phyloP scores from a whole-genome alignment of 2,329 filamentous ascomycete species.

The Dactylellina sp. region DNA sequence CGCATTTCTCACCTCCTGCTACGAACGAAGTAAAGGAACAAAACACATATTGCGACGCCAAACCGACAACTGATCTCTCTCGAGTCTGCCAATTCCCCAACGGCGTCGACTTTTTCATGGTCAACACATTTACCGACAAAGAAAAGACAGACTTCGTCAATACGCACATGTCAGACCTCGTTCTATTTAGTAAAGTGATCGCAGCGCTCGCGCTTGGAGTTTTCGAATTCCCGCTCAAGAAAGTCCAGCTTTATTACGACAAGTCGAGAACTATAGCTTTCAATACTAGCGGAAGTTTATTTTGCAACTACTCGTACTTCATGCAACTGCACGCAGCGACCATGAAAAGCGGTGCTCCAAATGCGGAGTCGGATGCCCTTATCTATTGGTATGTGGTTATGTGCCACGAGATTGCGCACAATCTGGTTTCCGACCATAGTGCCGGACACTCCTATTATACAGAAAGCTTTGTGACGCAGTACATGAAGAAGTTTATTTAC shows the following conservation, averaged over 20 bases:
- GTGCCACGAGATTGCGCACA: slow-evolving; percentile 95
- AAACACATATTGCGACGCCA: slow-evolving; percentile 81
- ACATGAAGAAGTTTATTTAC: slow-evolving; percentile 40
- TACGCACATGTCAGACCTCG: slow-evolving; percentile 72
- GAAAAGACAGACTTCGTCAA: slow-evolving; percentile 72
- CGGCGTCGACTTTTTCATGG: slow-evolving; percentile 49
- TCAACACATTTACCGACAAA: slow-evolving; percentile 50
- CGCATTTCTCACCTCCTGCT: slow-evolving; percentile 78
- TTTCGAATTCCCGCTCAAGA: slow-evolving; percentile 76
- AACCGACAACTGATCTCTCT: slow-evolving; percentile 40
- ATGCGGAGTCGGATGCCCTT: slow-evolving; percentile 73
- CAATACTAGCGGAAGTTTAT: slow-evolving; percentile 86
- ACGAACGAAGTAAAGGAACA: slow-evolving; percentile 82
- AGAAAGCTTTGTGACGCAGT: slow-evolving; percentile 54
- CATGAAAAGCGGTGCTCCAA: slow-evolving; percentile 63
- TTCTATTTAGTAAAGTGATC: slow-evolving; percentile 76
- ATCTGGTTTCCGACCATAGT: slow-evolving; percentile 73
- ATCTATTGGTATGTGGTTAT: slow-evolving; percentile 96
- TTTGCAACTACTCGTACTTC: slow-evolving; percentile 78
- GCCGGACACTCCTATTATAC: slow-evolving; percentile 56
- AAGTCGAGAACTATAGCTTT: slow-evolving; percentile 88
- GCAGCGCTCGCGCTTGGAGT: slow-evolving; percentile 74
- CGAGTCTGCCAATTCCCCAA: slow-evolving; percentile 42
- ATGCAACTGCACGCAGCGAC: slow-evolving; percentile 35
- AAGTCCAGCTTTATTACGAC: slow-evolving; percentile 89